Evolutionary conservation across 2,329 filamentous ascomycete species (phyloP).

Genomic region (Hypocrella siamensis): DNA sequence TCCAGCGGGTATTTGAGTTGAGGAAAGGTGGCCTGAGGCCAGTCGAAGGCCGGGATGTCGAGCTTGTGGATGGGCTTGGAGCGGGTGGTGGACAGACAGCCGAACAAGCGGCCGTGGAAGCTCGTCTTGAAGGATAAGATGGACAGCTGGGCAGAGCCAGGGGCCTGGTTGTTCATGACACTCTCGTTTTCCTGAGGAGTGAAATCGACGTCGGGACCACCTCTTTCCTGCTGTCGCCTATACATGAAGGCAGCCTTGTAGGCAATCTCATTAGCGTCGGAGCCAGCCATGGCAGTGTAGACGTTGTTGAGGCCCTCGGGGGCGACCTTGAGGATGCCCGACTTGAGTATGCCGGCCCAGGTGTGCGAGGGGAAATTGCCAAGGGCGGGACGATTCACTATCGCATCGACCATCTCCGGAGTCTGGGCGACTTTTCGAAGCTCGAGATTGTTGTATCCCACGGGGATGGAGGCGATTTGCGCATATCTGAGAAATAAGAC

Average conservation of each 20-base stretch:
- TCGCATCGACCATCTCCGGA: slow-evolving; percentile 61
- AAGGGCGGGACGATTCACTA: slow-evolving; percentile 80
- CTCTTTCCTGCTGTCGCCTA: slow-evolving; percentile 66
- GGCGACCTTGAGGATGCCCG: slow-evolving; percentile 66
- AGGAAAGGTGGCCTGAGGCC: slow-evolving; percentile 83
- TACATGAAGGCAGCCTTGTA: slow-evolving; percentile 97
- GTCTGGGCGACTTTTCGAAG: slow-evolving; percentile 55
- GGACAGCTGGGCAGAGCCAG: slow-evolving; percentile 61
- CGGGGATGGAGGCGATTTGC: slow-evolving; percentile 82
- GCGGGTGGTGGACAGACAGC: slow-evolving; percentile 72
- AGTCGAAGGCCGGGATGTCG: slow-evolving; percentile 89
- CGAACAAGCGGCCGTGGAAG: slow-evolving; percentile 86
- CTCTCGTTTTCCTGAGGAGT: slow-evolving; percentile 58
- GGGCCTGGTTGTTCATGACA: slow-evolving; percentile 65
- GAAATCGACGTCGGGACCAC: slow-evolving; percentile 64
- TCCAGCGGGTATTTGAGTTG: slow-evolving; percentile 75
- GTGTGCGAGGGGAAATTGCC: slow-evolving; percentile 82
- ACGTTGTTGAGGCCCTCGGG: slow-evolving; percentile 77
- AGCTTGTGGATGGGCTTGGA: slow-evolving; percentile 92
- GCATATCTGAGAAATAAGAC: slow-evolving; percentile 44
- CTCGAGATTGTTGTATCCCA: slow-evolving; percentile 82
- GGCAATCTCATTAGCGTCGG: slow-evolving; percentile 85
- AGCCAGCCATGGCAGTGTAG: slow-evolving; percentile 79
- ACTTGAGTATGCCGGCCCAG: slow-evolving; percentile 66
- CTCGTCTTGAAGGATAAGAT: slow-evolving; percentile 79